Base-by-base conservation (phyloP, 148 eudicot genomes). In the Fagopyrum esculentum region DNA sequence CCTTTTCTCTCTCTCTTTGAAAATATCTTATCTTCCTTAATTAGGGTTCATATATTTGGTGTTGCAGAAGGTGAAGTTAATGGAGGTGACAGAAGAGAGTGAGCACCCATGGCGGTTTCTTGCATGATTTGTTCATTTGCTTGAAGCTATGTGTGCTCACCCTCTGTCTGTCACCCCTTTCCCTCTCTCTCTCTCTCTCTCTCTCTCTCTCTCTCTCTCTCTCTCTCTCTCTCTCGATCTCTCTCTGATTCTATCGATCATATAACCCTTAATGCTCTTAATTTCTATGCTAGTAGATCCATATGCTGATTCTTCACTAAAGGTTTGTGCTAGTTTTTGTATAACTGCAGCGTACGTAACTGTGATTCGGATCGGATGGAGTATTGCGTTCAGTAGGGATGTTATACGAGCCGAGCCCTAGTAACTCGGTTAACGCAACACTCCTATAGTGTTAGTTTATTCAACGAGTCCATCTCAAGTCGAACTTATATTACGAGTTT, bases 71-170 rank as follows among this genome's bases (percentile, higher is more conserved):
- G 19, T 43, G 4, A 66, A 13, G 43, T 40, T 50, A 79, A 81
- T 74, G 83, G 90, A 64, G 90, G 90, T 87, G 90, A 87, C 90
- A 87, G 90, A 87, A 87, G 90, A 87, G 90, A 87, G 90, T 87
- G 88, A 87, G 90, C 90, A 85, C 90, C 74, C 85, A 78, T 81
- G 74, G 70, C 17, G 30, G 19, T 60, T 35, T 71, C 83, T 74
- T 78, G 81, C 74, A 78, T 74, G 50, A 68, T 47, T 3, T 66
- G 12, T 45, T 50, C 74, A 78, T 35, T 35, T 81, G 78, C 81
- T 81, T 49, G 83, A 81, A 81, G 78, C 83, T 78, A 74, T 81
- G 76, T 40, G 83, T 81, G 83, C 83, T 81, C 61, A 81, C 83
- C 6, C 74, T 87, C 90, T 87, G 2, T 78, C 88, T 85, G 90